These are phyloP conservation scores for Pigoraptor vietnamica DNA, from an alignment of 78 protist species.

Conservation along the genomic window DNA sequence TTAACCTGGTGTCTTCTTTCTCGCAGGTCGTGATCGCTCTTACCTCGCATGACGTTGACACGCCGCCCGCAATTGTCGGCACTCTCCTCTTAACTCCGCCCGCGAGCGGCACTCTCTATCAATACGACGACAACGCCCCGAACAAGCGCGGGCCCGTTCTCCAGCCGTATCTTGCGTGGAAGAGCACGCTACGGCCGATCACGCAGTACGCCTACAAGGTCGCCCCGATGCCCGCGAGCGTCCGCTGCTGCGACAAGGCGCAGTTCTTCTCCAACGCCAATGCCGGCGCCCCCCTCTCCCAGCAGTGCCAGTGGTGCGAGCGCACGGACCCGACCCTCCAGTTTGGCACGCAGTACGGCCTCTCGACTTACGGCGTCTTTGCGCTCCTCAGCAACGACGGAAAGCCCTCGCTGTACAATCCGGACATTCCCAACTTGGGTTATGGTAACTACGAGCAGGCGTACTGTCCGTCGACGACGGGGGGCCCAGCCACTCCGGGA, in stretches of 20 bases:
- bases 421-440: background rate
- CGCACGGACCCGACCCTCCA: background rate
- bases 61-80: background rate
- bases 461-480: background rate
- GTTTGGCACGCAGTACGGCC: background rate
- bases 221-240: background rate
- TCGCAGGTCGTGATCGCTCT: too few species aligned
- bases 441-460: background rate
- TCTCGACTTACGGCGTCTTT: background rate
- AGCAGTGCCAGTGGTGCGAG: background rate
- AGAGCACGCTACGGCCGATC: background rate
- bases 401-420: background rate
- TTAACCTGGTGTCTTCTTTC: too few species aligned
- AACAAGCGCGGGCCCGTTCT: background rate
- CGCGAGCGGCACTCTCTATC: background rate
- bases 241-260: background rate
- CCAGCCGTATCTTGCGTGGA: background rate
- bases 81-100: background rate
- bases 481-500: background rate
- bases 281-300: background rate
- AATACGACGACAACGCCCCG: background rate
- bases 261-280: background rate
- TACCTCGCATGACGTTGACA: background rate
- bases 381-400: background rate
- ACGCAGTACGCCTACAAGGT: background rate